Base-by-base conservation (phyloP, 225 moss, liverwort and hornwort species). In the Sphagnum tenellum region DNA sequence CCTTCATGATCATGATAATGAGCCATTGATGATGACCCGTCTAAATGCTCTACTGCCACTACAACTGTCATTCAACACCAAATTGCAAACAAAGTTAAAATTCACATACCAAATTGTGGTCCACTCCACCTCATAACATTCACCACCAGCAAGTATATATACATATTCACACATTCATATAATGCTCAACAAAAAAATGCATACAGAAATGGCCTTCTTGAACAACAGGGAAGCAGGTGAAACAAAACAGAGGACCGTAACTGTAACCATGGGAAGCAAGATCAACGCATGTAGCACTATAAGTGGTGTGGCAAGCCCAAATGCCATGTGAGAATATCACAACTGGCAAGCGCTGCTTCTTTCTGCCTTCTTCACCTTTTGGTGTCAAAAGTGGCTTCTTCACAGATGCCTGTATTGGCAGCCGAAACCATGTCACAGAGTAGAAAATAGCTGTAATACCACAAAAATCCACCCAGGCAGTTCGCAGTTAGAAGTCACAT, bases 291-390 rank as follows among this genome's bases (percentile, higher is more conserved):
- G 88, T 79, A n/a, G 91, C 77, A 55, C 83, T 89, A 58, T 91
- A 95, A 3, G 89, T 89, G 50, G 94, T 92, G 62, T 88, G 83
- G 77, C 89, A 91, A 11, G 88, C 76, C 94, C 94, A 91, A 81
- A 95, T 81, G 57, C 94, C 94, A 75, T 95, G 94, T 5, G 91
- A 95, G 56, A 95, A 95, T 50, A 95, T 86, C 44, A 95, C 70
- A 66, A 95, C 94, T 1, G 91, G 94, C 4, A 95, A 76, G 47
- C 84, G 91, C 46, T 81, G 78, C 47, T 29, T 29, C 29, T 29
- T 29, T 29, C 0, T 78, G 11, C 86, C 78, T 49, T 88, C 89
- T 45, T 91, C 83, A 61, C 48, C 80, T 12, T 82, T 67, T 64
- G 94, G 80, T 65, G 74, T 65, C 68, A 95, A 72, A 45, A 95